Evolutionary conservation across 306 rosid species (phyloP).

Genomic region (Vigna nakashimae): DNA sequence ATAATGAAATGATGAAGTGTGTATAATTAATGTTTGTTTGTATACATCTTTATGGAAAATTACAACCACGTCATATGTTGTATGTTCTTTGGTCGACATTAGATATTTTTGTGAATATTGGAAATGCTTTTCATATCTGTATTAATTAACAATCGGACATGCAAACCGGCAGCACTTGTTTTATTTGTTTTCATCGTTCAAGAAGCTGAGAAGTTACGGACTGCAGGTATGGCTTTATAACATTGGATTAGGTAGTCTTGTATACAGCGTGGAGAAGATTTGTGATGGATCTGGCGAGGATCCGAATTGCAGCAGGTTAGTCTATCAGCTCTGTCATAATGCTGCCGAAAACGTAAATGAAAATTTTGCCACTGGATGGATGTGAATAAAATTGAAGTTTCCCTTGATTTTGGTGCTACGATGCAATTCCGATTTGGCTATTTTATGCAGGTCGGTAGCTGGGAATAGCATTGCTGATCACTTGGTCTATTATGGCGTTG

Average conservation of each 20-base stretch:
- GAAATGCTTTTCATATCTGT: not conserved
- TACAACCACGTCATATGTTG: constrained; percentile 10
- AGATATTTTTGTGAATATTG: not conserved
- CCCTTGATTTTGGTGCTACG: constrained; percentile 4
- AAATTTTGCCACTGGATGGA: constrained; percentile 9
- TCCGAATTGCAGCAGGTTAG: constrained; percentile 93
- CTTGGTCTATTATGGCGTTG: constrained; percentile 67
- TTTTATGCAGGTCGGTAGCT: constrained; percentile 76
- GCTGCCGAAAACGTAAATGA: constrained; percentile 20
- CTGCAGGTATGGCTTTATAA: constrained; percentile 93
- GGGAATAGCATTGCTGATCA: constrained; percentile 91
- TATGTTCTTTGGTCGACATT: constrained; percentile 22
- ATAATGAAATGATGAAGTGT: constrained; percentile 35
- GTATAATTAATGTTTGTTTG: not conserved
- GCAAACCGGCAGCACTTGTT: constrained; percentile 30
- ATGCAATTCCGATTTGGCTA: constrained; percentile 35
- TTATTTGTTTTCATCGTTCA: constrained; percentile 38
- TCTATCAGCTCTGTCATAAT: constrained; percentile 34
- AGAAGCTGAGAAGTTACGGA: constrained; percentile 41
- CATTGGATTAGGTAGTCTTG: constrained; percentile 76
- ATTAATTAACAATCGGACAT: not conserved
- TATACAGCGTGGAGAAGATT: constrained; percentile 70
- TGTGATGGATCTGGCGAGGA: constrained; percentile 96
- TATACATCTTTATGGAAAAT: constrained; percentile 21
- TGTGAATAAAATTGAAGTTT: constrained; percentile 10